Conservation (phyloP, 495 filamentous ascomycete species). For the Penicillium macrosclerotiorum region DNA sequence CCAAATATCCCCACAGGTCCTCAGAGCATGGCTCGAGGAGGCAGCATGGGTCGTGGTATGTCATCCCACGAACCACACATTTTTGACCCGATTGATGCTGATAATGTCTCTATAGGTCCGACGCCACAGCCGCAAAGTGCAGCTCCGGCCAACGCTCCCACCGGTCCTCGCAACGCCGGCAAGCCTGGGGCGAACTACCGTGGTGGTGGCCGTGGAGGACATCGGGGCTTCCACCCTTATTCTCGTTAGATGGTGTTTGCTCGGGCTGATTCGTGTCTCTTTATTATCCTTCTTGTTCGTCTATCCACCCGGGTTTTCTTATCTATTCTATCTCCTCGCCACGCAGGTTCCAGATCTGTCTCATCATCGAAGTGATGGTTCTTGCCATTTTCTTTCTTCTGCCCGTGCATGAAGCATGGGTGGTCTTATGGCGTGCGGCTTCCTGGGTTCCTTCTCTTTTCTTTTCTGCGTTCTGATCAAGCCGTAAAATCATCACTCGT, state of each 20-base stretch:
- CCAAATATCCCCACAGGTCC: slow-evolving; percentile 63
- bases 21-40: slow-evolving; percentile 46
- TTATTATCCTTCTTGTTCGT: not conserved
- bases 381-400: not conserved
- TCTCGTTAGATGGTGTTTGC: slow-evolving; percentile 39
- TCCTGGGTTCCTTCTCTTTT: slow-evolving; percentile 1
- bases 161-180: slow-evolving; percentile 93
- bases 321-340: not conserved
- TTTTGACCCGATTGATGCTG: slow-evolving; percentile 5
- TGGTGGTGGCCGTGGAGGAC: slow-evolving; percentile 80
- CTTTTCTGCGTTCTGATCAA: slow-evolving; percentile 1
- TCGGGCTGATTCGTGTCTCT: no score
- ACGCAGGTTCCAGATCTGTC: no score
- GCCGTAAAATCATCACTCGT: not conserved
- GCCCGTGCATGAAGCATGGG: not conserved
- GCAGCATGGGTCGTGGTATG: slow-evolving; percentile 53
- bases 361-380: no score
- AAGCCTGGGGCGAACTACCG: slow-evolving; percentile 93
- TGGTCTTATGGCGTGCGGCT: slow-evolving; percentile 6
- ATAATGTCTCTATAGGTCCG: slow-evolving; percentile 25
- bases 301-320: no score
- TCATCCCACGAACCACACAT: slow-evolving; percentile 2
- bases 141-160: slow-evolving; percentile 90
- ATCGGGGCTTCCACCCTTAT: slow-evolving; percentile 82
- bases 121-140: slow-evolving; percentile 62